phyloP scores from a whole-genome alignment of 257 asterid species.

The Rubia yunnanensis region DNA sequence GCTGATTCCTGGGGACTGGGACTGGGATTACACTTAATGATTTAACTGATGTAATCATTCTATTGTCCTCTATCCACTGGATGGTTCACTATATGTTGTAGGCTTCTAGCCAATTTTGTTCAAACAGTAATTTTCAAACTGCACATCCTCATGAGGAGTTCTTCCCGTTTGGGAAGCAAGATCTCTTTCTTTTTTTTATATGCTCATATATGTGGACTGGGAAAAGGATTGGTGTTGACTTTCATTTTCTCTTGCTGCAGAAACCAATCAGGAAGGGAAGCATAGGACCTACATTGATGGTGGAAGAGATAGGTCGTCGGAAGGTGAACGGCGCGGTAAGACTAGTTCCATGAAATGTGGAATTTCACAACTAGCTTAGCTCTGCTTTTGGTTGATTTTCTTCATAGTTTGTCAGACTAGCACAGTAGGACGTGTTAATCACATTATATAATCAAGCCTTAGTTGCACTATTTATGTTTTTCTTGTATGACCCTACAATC shows the following conservation, averaged over 20 bases:
- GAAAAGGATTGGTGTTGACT: not conserved
- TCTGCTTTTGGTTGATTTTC: conserved; percentile 3
- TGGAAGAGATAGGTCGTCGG: conserved; percentile 86
- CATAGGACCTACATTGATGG: conserved; percentile 76
- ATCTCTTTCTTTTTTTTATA: not conserved
- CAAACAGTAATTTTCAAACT: not conserved
- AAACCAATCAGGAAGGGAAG: conserved; percentile 92
- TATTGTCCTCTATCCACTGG: not conserved
- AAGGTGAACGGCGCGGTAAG: conserved; percentile 72
- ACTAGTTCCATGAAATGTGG: conserved; percentile 1
- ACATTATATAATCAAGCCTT: no score
- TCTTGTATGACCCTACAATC: not conserved
- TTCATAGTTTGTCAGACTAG: not conserved
- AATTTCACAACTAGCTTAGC: not conserved
- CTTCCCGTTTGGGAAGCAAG: not conserved
- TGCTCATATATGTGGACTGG: not conserved
- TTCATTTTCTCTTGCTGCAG: conserved; percentile 33
- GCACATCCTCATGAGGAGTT: not conserved
- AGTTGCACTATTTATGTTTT: not conserved
- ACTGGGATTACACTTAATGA: not conserved
- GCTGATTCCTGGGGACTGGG: no score
- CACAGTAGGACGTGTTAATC: not conserved
- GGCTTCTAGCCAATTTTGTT: not conserved
- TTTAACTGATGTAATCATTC: not conserved
- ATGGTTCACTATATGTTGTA: not conserved